A percentile compares a stretch with the other conserved stretches of the same genome.
phyloP scores from a whole-genome alignment of 352 stramenopile species.

The Phytophthora meadii region DNA sequence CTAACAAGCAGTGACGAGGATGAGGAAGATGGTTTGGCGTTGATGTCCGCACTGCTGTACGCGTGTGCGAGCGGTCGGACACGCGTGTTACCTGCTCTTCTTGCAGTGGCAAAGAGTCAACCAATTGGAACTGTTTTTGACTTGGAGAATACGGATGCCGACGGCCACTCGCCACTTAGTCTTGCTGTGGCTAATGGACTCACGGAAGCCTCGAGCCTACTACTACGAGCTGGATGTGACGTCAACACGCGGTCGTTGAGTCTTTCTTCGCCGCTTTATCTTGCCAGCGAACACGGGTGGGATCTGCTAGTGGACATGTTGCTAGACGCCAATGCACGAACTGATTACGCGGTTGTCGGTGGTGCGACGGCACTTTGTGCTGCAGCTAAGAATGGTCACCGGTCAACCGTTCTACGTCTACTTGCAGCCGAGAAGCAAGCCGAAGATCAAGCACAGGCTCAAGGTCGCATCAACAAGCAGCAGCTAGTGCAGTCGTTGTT shows the following conservation, averaged over 20 bases:
- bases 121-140: constrained; percentile 18
- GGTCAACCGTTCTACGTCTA: constrained; percentile 56
- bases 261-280: constrained; percentile 79
- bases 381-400: constrained; percentile 81
- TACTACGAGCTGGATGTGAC: constrained; percentile 58
- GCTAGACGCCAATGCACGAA: constrained; percentile 50
- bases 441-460: constrained; percentile 11
- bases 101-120: constrained; percentile 38
- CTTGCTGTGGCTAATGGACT: constrained; percentile 68
- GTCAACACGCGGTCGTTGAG: constrained; percentile 70
- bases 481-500: constrained; percentile 75
- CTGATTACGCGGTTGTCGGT: constrained; percentile 49
- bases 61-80: constrained; percentile 67
- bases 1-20: constrained; percentile 17
- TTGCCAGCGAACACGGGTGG: constrained; percentile 79
- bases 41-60: constrained; percentile 64
- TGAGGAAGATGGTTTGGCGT: constrained; percentile 14
- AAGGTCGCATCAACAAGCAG: constrained; percentile 17
- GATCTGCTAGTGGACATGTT: constrained; percentile 73
- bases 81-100: constrained; percentile 49
- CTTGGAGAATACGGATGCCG: constrained; percentile 71
- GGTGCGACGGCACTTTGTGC: constrained; percentile 77
- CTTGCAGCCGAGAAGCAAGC: constrained; percentile 46
- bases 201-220: constrained; percentile 43
- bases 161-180: constrained; percentile 65